Base-by-base conservation (phyloP, 495 filamentous ascomycete species). In the Penicillium lividum region DNA sequence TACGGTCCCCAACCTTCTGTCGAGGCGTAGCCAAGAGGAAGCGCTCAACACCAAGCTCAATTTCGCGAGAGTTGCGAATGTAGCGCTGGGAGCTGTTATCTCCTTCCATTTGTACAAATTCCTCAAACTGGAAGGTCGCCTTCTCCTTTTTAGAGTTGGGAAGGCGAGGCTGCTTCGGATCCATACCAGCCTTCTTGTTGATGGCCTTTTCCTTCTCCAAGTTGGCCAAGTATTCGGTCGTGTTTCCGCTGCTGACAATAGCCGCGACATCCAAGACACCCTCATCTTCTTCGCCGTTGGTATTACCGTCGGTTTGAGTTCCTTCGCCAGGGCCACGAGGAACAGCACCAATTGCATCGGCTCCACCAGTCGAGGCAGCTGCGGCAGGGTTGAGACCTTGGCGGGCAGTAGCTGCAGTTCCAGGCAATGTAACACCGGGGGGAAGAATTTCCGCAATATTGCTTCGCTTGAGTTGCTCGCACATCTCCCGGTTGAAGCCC, bases 201-300 rank as follows among this genome's bases (percentile, higher is more conserved):
- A 77, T 75, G 0, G 78, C 83, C 77, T 96, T 97, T 66, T 96
- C 91, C 72, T 89, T 92, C 63, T 98, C 95, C 65, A 91, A 89
- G 67, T 89, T 90, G 6, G 91, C 93, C 10, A 98, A 78, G 62
- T 91, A 97, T 64, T 98, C 95, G 53, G 85, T 87, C 43, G 93
- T 93, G 74, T 97, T 91, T 36, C 94, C 95, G 57, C 89, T 92
- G 57, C 89, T 92, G 22, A 98, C 92, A 62, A 98, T 96, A 57
- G 87, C 93, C 22, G 94, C 94, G 31, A 98, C 92, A 68, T 98
- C 92, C 13, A 98, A 77, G 4, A 94, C 90, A 3, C 94, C 94
- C 53, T 98, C 94, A 6, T 86, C 87, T 4, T 84, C 79, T 1
- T 80, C 84, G 34, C 81, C 76, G 7, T 69, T 67, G 34, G 72